Evolutionary conservation across 257 asterid species (phyloP), one percentile per base, ranked within the genome.

Genomic region (Vinca minor): DNA sequence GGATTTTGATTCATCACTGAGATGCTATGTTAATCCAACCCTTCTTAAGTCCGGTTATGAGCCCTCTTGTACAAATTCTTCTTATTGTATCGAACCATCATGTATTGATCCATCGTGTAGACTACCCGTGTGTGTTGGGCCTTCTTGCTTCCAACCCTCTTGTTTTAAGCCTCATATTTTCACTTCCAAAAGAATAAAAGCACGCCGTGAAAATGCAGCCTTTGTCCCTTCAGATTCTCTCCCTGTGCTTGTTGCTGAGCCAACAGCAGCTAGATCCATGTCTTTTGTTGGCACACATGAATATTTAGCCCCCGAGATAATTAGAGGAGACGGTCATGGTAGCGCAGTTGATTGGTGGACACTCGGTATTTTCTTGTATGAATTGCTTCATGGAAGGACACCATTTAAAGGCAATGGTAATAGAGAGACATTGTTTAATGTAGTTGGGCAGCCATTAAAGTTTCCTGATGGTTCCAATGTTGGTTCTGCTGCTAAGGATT

Each of bases 301-400:
- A 73, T 91, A 91, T 57, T 76, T 87, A 74, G 92, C 96, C 60
- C 97, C 97, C 0, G 97, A 90, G 58, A 90, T 91, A 20, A 78
- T 91, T 23, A 80, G 94, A 78, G 98, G 98, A 67, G 96, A 91
- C n/a, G 96, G 98, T 26, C 98, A 91, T 50, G 96, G 98, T 48
- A 91, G 98, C 42, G 77, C 96, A 2, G 98, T 88, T n/a, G 98
- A 91, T 59, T 91, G 98, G 98, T 88, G 98, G 98, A 91, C 95
- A 0, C 83, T 86, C 14, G 98, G 98, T 4, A 76, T 91, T 18
- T 88, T 88, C 83, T 67, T 91, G 77, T 91, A 81, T 20, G 98
- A 91, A 55, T 65, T 91, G 81, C 79, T 88, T 18, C 88, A 88
- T 6, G 98, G 98, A 54, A 89, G 78, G 80, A 89, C 95, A 10